Evolutionary conservation across 2,329 filamentous ascomycete species (phyloP).

Genomic region (Ascochyta clinopodiicola): DNA sequence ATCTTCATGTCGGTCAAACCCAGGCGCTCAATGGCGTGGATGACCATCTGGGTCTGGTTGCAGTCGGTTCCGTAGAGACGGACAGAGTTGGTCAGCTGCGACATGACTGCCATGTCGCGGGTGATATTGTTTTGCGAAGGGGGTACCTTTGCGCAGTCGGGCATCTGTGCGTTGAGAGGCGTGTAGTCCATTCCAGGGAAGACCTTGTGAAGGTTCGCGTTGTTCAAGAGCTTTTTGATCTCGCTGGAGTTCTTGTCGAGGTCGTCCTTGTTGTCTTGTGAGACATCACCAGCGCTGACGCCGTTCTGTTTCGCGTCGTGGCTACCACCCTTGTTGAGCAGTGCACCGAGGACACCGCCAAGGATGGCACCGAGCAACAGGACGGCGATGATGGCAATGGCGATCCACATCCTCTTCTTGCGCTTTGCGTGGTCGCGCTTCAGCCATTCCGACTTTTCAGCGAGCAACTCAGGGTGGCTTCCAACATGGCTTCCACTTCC

Average conservation of each 20-base stretch:
- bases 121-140: constrained; percentile 95
- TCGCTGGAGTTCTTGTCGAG: constrained; percentile 76
- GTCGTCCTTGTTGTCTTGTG: constrained; percentile 73
- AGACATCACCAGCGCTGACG: constrained; percentile 52
- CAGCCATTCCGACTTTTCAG: constrained; percentile 72
- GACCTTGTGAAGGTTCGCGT: constrained; percentile 83
- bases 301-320: constrained; percentile 29
- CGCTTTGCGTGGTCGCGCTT: constrained; percentile 59
- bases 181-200: constrained; percentile 97
- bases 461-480: constrained; percentile 30
- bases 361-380: constrained; percentile 74
- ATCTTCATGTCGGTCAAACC: constrained; percentile 80
- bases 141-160: constrained; percentile 76
- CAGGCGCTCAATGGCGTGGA: constrained; percentile 79
- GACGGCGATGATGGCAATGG: constrained; percentile 68
- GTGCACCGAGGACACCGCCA: constrained; percentile 75
- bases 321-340: constrained; percentile 61
- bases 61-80: constrained; percentile 95
- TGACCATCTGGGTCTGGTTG: constrained; percentile 94
- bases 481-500: constrained; percentile 14
- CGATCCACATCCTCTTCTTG: constrained; percentile 72
- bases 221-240: constrained; percentile 83
- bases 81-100: constrained; percentile 85
- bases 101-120: constrained; percentile 85
- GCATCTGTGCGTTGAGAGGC: constrained; percentile 88